Conservation (phyloP, 164 flowering plant species). For the grape (Vitis vinifera) region DNA sequence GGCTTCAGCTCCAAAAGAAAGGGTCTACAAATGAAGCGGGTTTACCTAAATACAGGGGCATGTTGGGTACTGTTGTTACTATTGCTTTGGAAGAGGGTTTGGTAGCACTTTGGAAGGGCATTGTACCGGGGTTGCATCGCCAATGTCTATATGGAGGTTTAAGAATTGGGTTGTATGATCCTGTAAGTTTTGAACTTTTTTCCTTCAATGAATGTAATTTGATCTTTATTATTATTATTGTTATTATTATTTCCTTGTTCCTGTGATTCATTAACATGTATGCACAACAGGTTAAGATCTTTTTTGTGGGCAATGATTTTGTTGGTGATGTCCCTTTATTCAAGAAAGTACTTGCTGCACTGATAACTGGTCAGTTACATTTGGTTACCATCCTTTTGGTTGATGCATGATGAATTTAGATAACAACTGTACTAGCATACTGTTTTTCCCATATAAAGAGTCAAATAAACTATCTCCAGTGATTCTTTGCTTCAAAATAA, state of each 20-base stretch:
- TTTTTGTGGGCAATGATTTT: constrained; percentile 64
- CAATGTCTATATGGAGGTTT: constrained; percentile 90
- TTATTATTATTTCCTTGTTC: background rate
- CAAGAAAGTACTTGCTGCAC: constrained; percentile 81
- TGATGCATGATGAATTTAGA: background rate
- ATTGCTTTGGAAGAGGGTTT: constrained; percentile 93
- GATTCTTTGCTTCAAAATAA: background rate
- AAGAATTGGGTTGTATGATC: constrained; percentile 88
- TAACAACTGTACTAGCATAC: too few species aligned
- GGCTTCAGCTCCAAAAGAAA: constrained; percentile 93
- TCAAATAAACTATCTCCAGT: background rate
- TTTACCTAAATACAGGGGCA: constrained; percentile 74
- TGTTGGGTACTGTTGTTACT: constrained; percentile 77
- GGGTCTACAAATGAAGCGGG: constrained; percentile 42
- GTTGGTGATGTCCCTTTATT: constrained; percentile 70
- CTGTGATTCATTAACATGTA: background rate
- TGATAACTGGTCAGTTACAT: constrained; percentile 67
- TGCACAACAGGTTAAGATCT: constrained; percentile 61
- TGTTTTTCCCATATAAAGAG: background rate
- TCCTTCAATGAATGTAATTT: background rate
- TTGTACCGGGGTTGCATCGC: constrained; percentile 90
- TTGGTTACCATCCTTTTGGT: background rate
- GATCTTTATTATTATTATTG: background rate
- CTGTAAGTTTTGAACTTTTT: constrained; percentile 49
- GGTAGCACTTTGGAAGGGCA: constrained; percentile 87